Evolutionary conservation across 257 asterid species (phyloP).

Genomic region (Penstemon eatonii): DNA sequence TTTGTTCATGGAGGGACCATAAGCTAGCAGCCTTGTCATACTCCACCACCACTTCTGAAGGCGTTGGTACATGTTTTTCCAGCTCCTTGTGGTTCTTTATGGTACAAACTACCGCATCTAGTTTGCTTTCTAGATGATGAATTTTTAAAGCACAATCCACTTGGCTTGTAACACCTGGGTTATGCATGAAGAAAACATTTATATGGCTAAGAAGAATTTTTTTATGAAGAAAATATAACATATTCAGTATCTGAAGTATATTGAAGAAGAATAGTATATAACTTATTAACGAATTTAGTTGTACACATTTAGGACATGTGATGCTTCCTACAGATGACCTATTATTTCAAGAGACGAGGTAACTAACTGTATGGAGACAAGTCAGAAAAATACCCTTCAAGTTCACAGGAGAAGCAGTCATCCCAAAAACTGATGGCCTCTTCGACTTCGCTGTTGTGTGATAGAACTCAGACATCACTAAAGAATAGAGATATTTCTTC

Average conservation of each 20-base stretch:
- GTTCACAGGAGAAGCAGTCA: constrained; percentile 99
- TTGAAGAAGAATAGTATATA: constrained; percentile 9
- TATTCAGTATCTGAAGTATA: constrained; percentile 3
- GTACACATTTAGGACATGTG: constrained; percentile 3
- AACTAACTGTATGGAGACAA: constrained; percentile 26
- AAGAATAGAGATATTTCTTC: constrained; percentile 98
- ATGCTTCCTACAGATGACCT: constrained; percentile 18
- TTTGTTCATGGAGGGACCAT: constrained; percentile 96
- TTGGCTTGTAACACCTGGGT: constrained; percentile 95
- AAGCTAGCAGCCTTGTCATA: constrained; percentile 93
- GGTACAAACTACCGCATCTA: constrained; percentile 88
- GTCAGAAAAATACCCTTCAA: constrained; percentile 69
- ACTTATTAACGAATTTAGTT: neutral
- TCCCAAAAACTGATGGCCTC: constrained; percentile 97
- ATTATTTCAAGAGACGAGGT: constrained; percentile 14
- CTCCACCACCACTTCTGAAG: constrained; percentile 88
- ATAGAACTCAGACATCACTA: constrained; percentile 98
- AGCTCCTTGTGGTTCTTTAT: constrained; percentile 93
- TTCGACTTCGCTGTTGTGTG: constrained; percentile 86
- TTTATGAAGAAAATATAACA: neutral
- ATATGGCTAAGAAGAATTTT: constrained; percentile 8
- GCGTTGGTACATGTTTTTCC: constrained; percentile 98
- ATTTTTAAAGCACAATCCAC: constrained; percentile 96
- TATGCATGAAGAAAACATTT: constrained; percentile 11
- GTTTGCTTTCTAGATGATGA: constrained; percentile 87